phyloP scores from a whole-genome alignment of 208 protist genomes.

The Leishmania gerbilli region DNA sequence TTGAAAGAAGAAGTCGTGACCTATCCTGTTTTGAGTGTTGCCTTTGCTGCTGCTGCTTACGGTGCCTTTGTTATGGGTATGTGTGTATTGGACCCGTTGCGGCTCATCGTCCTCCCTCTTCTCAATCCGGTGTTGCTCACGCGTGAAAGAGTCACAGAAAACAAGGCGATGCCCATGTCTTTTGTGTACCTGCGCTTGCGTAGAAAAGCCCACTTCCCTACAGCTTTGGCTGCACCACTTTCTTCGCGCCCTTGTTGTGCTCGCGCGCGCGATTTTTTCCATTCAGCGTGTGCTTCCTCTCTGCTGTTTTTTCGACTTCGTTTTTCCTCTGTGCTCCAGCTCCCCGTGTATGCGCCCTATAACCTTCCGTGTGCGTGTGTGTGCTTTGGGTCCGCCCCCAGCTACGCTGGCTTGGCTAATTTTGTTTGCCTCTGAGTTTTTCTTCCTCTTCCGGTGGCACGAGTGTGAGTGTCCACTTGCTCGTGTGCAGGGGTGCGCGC shows the following conservation, averaged over 20 bases:
- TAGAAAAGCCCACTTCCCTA: background rate
- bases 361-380: background rate
- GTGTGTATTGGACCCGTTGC: background rate
- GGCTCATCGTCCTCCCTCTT: background rate
- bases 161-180: background rate
- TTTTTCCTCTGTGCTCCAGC: background rate
- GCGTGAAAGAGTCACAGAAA: background rate
- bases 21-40: background rate
- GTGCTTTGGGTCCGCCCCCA: background rate
- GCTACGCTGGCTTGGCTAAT: background rate
- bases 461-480: background rate
- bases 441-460: background rate
- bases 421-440: background rate
- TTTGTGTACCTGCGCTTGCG: background rate
- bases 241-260: background rate
- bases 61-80: background rate
- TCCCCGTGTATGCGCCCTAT: background rate
- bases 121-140: too few species aligned
- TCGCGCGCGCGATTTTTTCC: too few species aligned
- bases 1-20: background rate
- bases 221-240: background rate
- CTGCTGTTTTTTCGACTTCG: background rate
- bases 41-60: background rate
- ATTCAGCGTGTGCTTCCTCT: too few species aligned
- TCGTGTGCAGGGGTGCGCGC: background rate